Conservation (phyloP, 2,329 filamentous ascomycete species). For the Aspergillus aculeatinus region DNA sequence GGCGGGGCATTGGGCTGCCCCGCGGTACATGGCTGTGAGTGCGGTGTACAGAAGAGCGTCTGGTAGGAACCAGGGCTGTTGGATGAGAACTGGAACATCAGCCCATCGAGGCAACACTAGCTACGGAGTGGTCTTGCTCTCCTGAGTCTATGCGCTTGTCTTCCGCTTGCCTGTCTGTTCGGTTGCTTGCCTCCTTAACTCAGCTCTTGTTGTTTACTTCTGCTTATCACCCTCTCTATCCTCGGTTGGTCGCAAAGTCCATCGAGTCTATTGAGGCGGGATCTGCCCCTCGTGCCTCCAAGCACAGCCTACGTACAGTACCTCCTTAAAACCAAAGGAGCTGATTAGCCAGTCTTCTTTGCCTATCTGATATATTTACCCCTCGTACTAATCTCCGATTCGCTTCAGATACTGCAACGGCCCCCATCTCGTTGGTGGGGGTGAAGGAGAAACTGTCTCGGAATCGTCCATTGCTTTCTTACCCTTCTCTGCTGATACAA, state of each 20-base stretch:
- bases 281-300: background rate
- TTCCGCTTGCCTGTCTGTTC: background rate
- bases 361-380: conserved; percentile 6
- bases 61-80: conserved; percentile 3
- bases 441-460: background rate
- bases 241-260: background rate
- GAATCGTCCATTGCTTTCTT: background rate
- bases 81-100: conserved; percentile 8
- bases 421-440: background rate
- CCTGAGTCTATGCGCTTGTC: background rate
- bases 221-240: background rate
- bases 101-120: background rate
- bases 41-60: background rate
- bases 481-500: background rate
- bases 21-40: conserved; percentile 8
- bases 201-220: background rate
- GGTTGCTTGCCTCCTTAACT: background rate
- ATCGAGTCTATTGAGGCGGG: background rate
- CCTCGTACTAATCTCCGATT: conserved; percentile 11
- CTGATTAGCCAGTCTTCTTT: background rate
- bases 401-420: conserved; percentile 7
- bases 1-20: conserved; percentile 15
- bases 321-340: background rate
- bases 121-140: background rate
- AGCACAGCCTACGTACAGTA: background rate